Evolutionary conservation across 345 rosid species (phyloP).

Genomic region (Salix udensis): DNA sequence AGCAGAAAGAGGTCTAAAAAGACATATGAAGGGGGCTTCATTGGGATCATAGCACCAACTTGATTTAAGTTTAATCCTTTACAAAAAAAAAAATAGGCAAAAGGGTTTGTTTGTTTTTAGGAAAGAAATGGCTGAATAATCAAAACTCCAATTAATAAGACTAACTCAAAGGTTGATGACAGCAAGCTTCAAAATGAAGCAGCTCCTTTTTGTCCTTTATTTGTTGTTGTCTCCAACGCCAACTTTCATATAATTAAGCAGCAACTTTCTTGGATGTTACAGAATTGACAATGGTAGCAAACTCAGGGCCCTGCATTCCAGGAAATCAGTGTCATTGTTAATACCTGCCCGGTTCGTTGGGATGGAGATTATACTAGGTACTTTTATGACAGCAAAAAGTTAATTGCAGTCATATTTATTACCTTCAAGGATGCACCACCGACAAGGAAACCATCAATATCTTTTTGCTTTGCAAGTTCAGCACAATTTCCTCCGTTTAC

Average conservation of each 20-base stretch:
- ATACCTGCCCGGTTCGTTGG: not conserved
- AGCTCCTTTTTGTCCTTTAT: conserved; percentile 10
- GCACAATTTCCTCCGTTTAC: conserved; percentile 90
- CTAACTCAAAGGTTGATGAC: not conserved
- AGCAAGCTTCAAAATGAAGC: conserved; percentile 14
- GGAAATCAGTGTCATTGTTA: conserved; percentile 9
- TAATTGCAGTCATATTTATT: not conserved
- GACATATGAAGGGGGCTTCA: not conserved
- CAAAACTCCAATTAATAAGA: conserved; percentile 12
- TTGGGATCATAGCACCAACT: not conserved
- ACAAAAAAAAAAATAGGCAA: no score
- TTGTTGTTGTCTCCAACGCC: not conserved
- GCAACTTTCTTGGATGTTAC: conserved; percentile 84
- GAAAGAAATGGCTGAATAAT: not conserved
- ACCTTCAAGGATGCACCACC: conserved; percentile 99
- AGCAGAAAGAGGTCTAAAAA: no score
- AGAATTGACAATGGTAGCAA: conserved; percentile 88
- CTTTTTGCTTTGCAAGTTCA: conserved; percentile 95
- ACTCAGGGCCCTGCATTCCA: conserved; percentile 80
- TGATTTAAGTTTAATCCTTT: not conserved
- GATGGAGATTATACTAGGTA: not conserved
- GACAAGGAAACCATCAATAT: conserved; percentile 95
- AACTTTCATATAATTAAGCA: conserved; percentile 41
- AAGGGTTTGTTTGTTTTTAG: not conserved
- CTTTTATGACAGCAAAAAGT: not conserved